Percentiles rank a stretch among this genome's conserved stretches.
phyloP scores from a whole-genome alignment of 176 grass and related monocot species.

The Hordeum marinum region DNA sequence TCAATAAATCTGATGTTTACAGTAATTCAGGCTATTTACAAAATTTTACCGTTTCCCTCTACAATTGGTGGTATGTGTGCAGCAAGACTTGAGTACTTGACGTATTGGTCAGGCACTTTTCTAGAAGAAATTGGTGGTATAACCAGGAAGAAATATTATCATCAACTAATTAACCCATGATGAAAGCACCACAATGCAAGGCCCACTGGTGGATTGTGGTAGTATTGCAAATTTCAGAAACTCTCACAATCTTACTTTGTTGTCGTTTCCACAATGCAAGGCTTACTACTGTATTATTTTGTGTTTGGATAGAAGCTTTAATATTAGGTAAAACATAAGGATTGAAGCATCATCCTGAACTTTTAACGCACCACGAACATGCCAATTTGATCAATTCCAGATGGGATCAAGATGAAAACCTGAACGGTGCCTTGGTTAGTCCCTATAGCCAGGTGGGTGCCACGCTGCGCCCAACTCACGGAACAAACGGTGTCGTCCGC shows the following conservation, averaged over 20 bases:
- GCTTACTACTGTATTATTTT: background rate
- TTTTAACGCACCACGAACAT: background rate
- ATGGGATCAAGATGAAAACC: slow-evolving; percentile 25
- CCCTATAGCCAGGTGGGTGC: slow-evolving; percentile 79
- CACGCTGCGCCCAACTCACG: slow-evolving; percentile 88
- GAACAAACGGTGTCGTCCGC: slow-evolving; percentile 83
- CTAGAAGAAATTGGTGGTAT: background rate
- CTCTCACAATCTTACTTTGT: background rate
- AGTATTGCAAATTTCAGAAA: background rate
- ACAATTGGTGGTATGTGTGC: background rate
- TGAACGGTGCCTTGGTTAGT: slow-evolving; percentile 97
- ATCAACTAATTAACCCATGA: background rate
- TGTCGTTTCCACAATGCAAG: no score
- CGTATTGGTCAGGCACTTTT: background rate
- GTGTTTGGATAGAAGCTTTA: background rate
- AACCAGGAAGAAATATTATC: background rate
- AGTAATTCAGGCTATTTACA: background rate
- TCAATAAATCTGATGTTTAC: background rate
- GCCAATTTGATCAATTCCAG: background rate
- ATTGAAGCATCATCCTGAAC: background rate
- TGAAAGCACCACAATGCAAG: background rate
- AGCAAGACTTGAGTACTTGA: background rate
- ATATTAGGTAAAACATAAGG: background rate
- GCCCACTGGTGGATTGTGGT: background rate
- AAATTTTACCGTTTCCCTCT: background rate